phyloP scores from a whole-genome alignment of 305 asterid genomes.

The Fraxinus sp. region DNA sequence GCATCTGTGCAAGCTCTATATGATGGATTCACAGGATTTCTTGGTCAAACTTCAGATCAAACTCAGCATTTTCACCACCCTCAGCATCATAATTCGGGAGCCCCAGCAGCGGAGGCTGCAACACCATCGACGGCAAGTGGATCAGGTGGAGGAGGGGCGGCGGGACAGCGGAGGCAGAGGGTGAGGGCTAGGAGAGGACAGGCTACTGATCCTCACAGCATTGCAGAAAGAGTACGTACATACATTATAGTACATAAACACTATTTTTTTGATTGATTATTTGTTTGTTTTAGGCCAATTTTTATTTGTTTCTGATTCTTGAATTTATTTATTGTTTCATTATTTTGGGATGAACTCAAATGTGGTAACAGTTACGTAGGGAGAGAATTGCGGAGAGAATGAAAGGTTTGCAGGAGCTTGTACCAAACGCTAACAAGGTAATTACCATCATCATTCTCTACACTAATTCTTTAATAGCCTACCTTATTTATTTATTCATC shows the following conservation, averaged over 20 bases:
- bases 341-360: conserved; percentile 8
- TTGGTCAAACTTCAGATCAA: conserved; percentile 59
- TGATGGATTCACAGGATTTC: conserved; percentile 69
- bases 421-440: conserved; percentile 91
- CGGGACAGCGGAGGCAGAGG: conserved; percentile 68
- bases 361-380: conserved; percentile 69
- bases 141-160: conserved; percentile 45
- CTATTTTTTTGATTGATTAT: not conserved
- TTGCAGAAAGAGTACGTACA: conserved; percentile 79
- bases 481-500: not conserved
- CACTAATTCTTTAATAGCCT: not conserved
- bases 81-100: conserved; percentile 40
- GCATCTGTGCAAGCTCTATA: conserved; percentile 61
- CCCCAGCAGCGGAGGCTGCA: conserved; percentile 32
- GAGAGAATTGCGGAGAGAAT: conserved; percentile 96
- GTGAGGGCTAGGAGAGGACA: conserved; percentile 93
- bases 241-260: not conserved
- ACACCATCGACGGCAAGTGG: conserved; percentile 53
- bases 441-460: conserved; percentile 8
- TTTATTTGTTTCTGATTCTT: conserved; percentile 14
- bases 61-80: conserved; percentile 51
- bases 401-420: conserved; percentile 88
- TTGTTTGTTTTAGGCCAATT: not conserved
- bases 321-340: conserved; percentile 19
- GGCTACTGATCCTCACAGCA: conserved; percentile 96